These are phyloP conservation scores for Lactarius indigo DNA, from an alignment of 768 basidiomycete species.

Conservation along the genomic window DNA sequence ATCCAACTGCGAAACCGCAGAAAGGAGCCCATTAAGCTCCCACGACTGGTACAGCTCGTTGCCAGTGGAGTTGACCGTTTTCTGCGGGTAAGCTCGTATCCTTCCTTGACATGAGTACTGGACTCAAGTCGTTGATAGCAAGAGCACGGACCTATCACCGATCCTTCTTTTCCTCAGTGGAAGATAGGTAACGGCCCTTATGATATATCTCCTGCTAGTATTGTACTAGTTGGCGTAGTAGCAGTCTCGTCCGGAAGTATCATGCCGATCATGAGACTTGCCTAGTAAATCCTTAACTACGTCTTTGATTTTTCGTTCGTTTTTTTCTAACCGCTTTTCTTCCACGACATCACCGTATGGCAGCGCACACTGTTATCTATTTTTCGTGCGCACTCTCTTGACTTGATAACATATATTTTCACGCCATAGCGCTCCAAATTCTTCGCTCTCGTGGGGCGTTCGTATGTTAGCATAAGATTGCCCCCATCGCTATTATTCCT, in stretches of 20 bases:
- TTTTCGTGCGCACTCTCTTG: neutral
- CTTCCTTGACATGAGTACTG: neutral
- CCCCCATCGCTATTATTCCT: neutral
- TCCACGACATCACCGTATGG: neutral
- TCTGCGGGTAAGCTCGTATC: slow-evolving; percentile 5
- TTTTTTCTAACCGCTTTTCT: neutral
- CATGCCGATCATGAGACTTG: slow-evolving; percentile 20
- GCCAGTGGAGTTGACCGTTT: slow-evolving; percentile 21
- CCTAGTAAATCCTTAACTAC: neutral
- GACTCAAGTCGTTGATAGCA: slow-evolving; percentile 4
- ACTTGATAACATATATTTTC: neutral
- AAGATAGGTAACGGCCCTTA: slow-evolving; percentile 10
- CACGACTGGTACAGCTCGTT: slow-evolving; percentile 18
- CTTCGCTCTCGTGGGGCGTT: neutral
- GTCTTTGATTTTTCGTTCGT: neutral
- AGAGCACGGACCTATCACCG: slow-evolving; percentile 6
- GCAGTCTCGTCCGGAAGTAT: slow-evolving; percentile 18
- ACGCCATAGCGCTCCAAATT: neutral
- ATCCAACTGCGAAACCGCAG: slow-evolving; percentile 20
- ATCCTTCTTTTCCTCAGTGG: slow-evolving; percentile 6
- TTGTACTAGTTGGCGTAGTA: slow-evolving; percentile 20
- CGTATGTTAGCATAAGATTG: no score
- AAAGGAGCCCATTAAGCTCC: slow-evolving; percentile 17
- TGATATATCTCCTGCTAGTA: slow-evolving; percentile 7
- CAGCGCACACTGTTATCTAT: neutral